Conservation (phyloP, 306 rosid species). For the Dryas octopetala region DNA sequence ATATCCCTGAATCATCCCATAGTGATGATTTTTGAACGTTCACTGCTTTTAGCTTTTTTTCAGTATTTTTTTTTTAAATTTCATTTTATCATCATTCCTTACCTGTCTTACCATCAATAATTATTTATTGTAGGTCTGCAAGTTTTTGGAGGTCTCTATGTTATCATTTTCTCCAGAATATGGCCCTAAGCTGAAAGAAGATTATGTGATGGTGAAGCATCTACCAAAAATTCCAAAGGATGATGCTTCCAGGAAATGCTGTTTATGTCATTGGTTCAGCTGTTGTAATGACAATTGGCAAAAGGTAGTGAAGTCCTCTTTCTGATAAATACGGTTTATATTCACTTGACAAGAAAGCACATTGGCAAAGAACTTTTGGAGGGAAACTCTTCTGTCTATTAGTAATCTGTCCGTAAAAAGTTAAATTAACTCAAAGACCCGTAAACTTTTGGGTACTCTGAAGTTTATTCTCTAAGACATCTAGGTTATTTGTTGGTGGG, state of each 20-base stretch:
- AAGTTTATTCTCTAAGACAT: neutral
- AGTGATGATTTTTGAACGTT: neutral
- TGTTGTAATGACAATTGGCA: slow-evolving; percentile 99
- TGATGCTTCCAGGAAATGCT: slow-evolving; percentile 73
- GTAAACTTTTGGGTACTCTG: neutral
- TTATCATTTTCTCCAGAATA: slow-evolving; percentile 93
- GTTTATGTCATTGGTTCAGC: slow-evolving; percentile 61
- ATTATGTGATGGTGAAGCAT: slow-evolving; percentile 93
- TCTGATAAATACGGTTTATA: slow-evolving; percentile 10
- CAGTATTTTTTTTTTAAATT: neutral
- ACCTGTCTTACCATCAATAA: slow-evolving; percentile 26
- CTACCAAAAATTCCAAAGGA: slow-evolving; percentile 65
- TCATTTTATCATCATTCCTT: neutral
- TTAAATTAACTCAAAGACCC: neutral
- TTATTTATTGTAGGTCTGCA: slow-evolving; percentile 73
- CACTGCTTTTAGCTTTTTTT: neutral
- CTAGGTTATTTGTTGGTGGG: neutral
- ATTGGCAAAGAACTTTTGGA: neutral
- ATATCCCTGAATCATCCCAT: neutral
- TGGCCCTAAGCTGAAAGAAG: slow-evolving; percentile 95
- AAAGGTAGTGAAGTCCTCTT: slow-evolving; percentile 56
- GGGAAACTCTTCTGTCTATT: neutral
- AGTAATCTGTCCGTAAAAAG: neutral
- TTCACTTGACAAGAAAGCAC: neutral
- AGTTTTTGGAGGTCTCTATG: slow-evolving; percentile 93